Evolutionary conservation across 768 basidiomycete species (phyloP), one percentile per base, ranked within the genome.

Genomic region (Kwoniella dejecticola): DNA sequence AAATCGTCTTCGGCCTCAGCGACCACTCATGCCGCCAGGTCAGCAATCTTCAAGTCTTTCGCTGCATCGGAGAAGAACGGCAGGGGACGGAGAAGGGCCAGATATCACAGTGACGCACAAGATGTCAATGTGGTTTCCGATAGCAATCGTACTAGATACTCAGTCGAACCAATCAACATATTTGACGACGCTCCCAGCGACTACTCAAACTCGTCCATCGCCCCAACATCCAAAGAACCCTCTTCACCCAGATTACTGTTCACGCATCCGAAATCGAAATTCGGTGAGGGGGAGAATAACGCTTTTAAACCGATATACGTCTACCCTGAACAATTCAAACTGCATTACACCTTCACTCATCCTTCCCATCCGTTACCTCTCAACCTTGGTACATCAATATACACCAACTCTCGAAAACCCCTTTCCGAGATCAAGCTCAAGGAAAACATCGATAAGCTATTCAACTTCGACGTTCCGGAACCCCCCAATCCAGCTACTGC

Each of bases 341-440:
- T 72, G 15, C 71, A 72, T 52, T 42, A 57, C 13, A 61, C 70
- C 17, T 70, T 73, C 57, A 68, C 62, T 19, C 68, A 67, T n/a
- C 59, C 63, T 10, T 62, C 65, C 36, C 61, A 70, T 54, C 71
- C 71, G 17, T 40, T 73, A 24, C 71, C 71, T 30, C 54, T 72
- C 12, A 54, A 69, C 33, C 52, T 69, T 17, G 63, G 64, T 12
- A 64, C 63, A 13, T 15, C 26, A 19, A 69, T 63, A 11, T 63
- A 64, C 46, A 57, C 62, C 27, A 42, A 60, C 5, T 53, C 66
- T 19, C 47, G 52, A 24, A 46, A 46, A n/a, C 24, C 36, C 4
- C 15, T 29, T 21, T 38, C 55, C 19, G 41, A 53, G 3, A 11
- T 50, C 19, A 7, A 24, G 17, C 24, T 54, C 52, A 26, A 47